Conservation (phyloP, 163 green algal genomes). For the Prototheca cutis region DNA sequence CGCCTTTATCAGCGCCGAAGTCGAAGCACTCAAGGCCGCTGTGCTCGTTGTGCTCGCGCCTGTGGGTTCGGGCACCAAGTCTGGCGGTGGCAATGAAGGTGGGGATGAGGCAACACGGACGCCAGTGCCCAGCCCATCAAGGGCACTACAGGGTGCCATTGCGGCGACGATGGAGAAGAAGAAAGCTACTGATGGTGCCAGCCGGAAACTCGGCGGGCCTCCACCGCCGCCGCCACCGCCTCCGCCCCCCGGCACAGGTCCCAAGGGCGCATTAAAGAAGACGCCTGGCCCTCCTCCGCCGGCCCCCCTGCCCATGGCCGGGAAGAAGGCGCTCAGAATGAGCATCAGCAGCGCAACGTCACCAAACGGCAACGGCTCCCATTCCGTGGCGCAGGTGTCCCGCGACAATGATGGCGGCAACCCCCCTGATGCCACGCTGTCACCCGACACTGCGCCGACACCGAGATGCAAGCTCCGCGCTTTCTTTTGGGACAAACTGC, state of each 20-base stretch:
- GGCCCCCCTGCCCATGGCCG: background rate
- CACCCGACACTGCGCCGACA: constrained; percentile 23
- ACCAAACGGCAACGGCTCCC: background rate
- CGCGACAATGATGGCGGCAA: background rate
- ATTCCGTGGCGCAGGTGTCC: no score
- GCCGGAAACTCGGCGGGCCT: background rate
- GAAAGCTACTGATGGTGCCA: constrained; percentile 1
- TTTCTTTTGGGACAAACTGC: constrained; percentile 42
- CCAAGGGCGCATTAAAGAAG: background rate
- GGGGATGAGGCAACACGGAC: no score
- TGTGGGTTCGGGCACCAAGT: background rate
- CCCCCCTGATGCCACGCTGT: no score
- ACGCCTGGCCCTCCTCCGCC: background rate
- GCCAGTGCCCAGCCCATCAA: no score
- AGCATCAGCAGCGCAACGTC: background rate
- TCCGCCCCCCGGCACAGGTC: background rate
- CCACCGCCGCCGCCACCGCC: constrained; percentile 8
- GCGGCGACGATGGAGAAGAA: no score
- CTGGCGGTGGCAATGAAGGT: no score
- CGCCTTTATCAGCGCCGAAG: background rate
- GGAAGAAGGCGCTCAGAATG: background rate
- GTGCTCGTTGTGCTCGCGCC: background rate
- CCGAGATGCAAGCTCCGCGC: constrained; percentile 29
- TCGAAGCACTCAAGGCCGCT: background rate
- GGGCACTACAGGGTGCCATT: no score